phyloP scores from a whole-genome alignment of 2,329 filamentous ascomycete species.

The Xylaria multiplex region DNA sequence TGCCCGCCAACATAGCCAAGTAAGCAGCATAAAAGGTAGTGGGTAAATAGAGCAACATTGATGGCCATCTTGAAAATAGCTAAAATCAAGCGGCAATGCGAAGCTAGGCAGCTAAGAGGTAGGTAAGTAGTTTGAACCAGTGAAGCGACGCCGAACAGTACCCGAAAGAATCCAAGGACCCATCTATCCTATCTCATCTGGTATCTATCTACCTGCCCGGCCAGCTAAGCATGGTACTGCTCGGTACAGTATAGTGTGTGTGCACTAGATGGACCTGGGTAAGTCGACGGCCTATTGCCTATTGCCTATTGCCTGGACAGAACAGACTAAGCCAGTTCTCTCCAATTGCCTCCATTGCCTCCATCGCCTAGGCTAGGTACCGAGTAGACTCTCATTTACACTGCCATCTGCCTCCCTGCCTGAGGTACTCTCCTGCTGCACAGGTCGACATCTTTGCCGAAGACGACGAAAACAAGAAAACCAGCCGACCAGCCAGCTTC shows the following conservation, averaged over 20 bases:
- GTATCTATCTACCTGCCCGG: not conserved
- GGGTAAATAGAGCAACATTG: too few species aligned
- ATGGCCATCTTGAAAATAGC: too few species aligned
- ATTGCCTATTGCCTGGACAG: too few species aligned
- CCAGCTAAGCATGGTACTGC: not conserved
- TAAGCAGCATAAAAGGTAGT: too few species aligned
- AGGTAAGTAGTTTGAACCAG: too few species aligned
- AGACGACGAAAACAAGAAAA: conserved; percentile 6
- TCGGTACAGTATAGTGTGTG: not conserved
- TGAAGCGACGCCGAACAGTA: not conserved
- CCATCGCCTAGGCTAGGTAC: conserved; percentile 1
- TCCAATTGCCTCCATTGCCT: not conserved
- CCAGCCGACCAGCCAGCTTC: conserved; percentile 10
- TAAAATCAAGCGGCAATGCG: too few species aligned
- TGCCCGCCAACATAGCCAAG: not conserved
- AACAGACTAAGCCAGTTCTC: conserved; percentile 6
- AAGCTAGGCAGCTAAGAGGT: too few species aligned
- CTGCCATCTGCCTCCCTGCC: conserved; percentile 3
- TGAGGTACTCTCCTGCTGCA: not conserved
- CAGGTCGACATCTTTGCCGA: conserved; percentile 6
- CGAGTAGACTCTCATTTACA: conserved; percentile 15
- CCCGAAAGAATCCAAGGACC: too few species aligned
- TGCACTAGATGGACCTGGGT: not conserved
- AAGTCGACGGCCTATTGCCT: not conserved
- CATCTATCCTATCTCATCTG: not conserved